Percentiles rank a stretch among this genome's conserved stretches.
phyloP scores from a whole-genome alignment of 2,329 filamentous ascomycete species.

The Thielaviopsis punctulata region DNA sequence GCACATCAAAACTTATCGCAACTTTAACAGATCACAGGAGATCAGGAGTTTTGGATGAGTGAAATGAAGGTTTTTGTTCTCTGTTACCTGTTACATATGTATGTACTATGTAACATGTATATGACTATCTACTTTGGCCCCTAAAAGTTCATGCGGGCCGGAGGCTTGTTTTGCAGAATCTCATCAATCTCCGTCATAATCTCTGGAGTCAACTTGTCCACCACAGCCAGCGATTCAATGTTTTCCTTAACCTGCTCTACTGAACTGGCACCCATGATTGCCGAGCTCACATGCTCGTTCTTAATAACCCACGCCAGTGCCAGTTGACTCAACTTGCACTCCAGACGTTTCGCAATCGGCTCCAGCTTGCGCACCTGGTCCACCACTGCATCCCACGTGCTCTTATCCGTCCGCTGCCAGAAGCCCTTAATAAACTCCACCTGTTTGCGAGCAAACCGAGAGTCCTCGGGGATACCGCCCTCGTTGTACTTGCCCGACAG shows the following conservation, averaged over 20 bases:
- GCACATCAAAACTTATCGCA: too few species aligned
- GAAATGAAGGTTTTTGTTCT: too few species aligned
- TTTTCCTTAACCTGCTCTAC: conserved; percentile 44
- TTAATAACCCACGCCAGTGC: conserved; percentile 46
- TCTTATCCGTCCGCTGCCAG: conserved; percentile 32
- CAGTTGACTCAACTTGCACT: conserved; percentile 36
- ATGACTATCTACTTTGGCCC: too few species aligned
- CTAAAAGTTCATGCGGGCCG: too few species aligned
- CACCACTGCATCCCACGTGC: conserved; percentile 37
- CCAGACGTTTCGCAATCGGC: conserved; percentile 47
- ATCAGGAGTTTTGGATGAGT: too few species aligned
- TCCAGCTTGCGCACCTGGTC: conserved; percentile 41
- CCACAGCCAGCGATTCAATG: conserved; percentile 31
- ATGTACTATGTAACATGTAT: too few species aligned
- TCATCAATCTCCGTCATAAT: conserved; percentile 42
- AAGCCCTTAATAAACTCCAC: conserved; percentile 38
- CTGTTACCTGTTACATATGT: too few species aligned
- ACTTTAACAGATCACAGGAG: too few species aligned
- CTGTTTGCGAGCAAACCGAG: conserved; percentile 37
- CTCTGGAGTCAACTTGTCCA: conserved; percentile 40
- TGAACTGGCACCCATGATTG: conserved; percentile 42
- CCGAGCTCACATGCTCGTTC: conserved; percentile 43
- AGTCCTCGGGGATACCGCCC: conserved; percentile 37
- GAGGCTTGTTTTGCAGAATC: conserved; percentile 41
- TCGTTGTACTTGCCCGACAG: conserved; percentile 52